Conservation (phyloP, 2,329 filamentous ascomycete genomes). For the Aspergillus oerlinghausenensis region DNA sequence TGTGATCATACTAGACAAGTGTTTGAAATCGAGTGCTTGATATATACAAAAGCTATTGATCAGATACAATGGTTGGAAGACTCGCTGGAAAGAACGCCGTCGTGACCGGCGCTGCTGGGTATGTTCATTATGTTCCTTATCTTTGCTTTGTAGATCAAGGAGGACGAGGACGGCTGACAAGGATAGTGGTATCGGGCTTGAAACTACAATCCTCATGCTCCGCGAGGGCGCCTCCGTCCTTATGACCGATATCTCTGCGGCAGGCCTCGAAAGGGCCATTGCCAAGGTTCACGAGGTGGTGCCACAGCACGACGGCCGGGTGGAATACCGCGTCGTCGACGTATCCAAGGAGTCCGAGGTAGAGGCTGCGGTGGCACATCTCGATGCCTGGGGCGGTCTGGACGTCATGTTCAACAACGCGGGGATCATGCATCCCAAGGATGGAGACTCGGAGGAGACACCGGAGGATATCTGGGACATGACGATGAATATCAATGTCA, state of each 20-base stretch:
- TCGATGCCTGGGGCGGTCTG: slow-evolving; percentile 80
- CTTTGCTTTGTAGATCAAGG: not conserved
- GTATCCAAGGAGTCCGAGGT: slow-evolving; percentile 83
- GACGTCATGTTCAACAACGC: slow-evolving; percentile 98
- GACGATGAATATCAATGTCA: slow-evolving; percentile 92
- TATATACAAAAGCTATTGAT: not conserved
- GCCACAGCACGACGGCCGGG: slow-evolving; percentile 38
- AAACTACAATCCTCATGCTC: slow-evolving; percentile 84
- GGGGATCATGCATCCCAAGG: slow-evolving; percentile 87
- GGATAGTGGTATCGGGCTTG: slow-evolving; percentile 76
- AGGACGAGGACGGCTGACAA: not conserved
- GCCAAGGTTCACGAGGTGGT: slow-evolving; percentile 71
- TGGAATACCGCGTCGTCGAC: slow-evolving; percentile 45
- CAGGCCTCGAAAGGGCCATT: slow-evolving; percentile 70
- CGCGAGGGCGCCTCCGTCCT: slow-evolving; percentile 82
- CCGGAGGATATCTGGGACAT: slow-evolving; percentile 90
- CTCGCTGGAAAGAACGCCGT: slow-evolving; percentile 65
- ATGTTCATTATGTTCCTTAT: slow-evolving; percentile 34
- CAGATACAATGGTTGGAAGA: slow-evolving; percentile 31
- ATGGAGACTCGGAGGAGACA: slow-evolving; percentile 75
- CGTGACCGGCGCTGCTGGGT: slow-evolving; percentile 84
- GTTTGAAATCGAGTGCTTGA: no score
- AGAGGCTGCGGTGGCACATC: slow-evolving; percentile 64
- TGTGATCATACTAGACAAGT: not conserved
- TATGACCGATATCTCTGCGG: slow-evolving; percentile 77